These are phyloP conservation scores for Chaetomium sp. DNA, from an alignment of 2,329 filamentous ascomycete genomes.

Conservation along the genomic window DNA sequence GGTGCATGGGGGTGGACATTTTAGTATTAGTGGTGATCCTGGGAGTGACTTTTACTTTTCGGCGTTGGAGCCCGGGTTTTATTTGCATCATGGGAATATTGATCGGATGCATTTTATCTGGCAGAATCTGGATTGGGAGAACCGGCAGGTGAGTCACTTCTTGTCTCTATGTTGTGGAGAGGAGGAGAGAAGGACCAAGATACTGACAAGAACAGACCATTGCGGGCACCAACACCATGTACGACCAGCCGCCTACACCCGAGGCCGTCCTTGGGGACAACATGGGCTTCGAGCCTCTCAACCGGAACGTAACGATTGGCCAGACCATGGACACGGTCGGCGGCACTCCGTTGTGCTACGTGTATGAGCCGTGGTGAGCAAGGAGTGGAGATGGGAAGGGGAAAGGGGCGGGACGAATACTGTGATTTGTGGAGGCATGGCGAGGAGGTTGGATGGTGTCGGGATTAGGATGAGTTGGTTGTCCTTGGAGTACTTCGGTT, in stretches of 20 bases:
- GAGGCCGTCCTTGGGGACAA: slow-evolving; percentile 38
- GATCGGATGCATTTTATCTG: slow-evolving; percentile 24
- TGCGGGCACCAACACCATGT: slow-evolving; percentile 37
- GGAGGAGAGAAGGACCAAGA: no score
- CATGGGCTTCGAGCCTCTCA: slow-evolving; percentile 30
- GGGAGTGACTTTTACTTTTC: slow-evolving; percentile 20
- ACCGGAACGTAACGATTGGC: slow-evolving; percentile 30
- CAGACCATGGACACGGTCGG: slow-evolving; percentile 35
- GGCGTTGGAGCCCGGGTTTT: slow-evolving; percentile 23
- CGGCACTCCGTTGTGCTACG: slow-evolving; percentile 38
- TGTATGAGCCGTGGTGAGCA: slow-evolving; percentile 27
- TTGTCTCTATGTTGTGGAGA: no score
- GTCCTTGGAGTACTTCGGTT: no score
- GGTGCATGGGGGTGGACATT: slow-evolving; percentile 34
- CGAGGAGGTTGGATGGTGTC: no score
- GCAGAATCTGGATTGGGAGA: slow-evolving; percentile 24
- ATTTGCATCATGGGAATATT: slow-evolving; percentile 22
- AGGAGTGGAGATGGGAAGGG: no score
- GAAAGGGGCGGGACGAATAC: no score
- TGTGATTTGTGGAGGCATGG: no score
- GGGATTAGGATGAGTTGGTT: no score
- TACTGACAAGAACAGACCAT: slow-evolving; percentile 23
- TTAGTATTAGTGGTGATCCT: slow-evolving; percentile 28
- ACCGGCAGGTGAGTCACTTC: slow-evolving; percentile 9
- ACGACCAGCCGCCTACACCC: slow-evolving; percentile 34